These are phyloP conservation scores for Delphinella strobiligena DNA, from an alignment of 2,329 filamentous ascomycete species.

Conservation along the genomic window DNA sequence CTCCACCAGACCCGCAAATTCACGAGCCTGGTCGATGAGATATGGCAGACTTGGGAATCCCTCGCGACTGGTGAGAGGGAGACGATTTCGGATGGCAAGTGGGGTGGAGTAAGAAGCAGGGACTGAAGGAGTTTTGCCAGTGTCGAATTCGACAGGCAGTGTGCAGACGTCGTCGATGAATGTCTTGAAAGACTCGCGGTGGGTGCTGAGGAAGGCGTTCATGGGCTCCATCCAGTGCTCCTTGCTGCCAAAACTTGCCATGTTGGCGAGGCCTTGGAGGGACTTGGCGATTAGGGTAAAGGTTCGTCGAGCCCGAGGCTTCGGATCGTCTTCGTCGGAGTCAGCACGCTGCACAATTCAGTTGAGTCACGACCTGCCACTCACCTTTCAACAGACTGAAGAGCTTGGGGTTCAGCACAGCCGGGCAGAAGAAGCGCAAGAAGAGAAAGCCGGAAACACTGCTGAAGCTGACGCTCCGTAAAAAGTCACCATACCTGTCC, in stretches of 20 bases:
- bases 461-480: slow-evolving; percentile 81
- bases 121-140: slow-evolving; percentile 20
- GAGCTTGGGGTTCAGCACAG: slow-evolving; percentile 89
- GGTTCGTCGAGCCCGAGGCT: slow-evolving; percentile 70
- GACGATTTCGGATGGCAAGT: slow-evolving; percentile 71
- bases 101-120: slow-evolving; percentile 83
- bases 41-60: slow-evolving; percentile 90
- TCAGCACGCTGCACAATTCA: slow-evolving; percentile 7
- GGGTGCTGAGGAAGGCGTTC: slow-evolving; percentile 71
- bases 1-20: slow-evolving; percentile 71
- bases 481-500: slow-evolving; percentile 85
- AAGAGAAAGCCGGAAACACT: slow-evolving; percentile 93
- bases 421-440: slow-evolving; percentile 87
- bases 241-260: slow-evolving; percentile 84
- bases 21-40: slow-evolving; percentile 77
- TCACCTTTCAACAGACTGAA: slow-evolving; percentile 70
- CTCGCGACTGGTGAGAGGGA: slow-evolving; percentile 71
- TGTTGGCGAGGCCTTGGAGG: slow-evolving; percentile 78
- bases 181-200: slow-evolving; percentile 69
- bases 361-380: slow-evolving; percentile 7
- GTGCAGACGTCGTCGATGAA: slow-evolving; percentile 75
- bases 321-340: slow-evolving; percentile 58
- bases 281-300: slow-evolving; percentile 88
- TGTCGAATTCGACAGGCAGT: slow-evolving; percentile 45
- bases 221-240: slow-evolving; percentile 99